Conservation (phyloP, 768 basidiomycete genomes). For the Lactifluus echinatus region DNA sequence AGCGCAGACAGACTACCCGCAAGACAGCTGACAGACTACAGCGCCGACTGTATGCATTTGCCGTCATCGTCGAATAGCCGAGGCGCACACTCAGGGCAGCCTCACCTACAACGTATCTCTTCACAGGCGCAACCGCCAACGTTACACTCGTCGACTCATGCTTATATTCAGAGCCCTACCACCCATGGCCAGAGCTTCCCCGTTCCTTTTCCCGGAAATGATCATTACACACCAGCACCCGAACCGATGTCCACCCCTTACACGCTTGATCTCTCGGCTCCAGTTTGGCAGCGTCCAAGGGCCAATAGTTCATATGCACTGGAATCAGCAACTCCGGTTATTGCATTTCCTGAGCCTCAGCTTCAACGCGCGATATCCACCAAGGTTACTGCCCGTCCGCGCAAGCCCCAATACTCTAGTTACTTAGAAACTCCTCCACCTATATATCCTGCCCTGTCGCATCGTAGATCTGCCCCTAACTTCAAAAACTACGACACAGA, state of each 20-base stretch:
- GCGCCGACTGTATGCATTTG: background rate
- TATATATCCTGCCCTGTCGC: background rate
- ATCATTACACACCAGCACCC: background rate
- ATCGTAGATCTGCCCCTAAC: conserved; percentile 2
- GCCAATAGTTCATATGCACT: conserved; percentile 17
- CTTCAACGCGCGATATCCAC: conserved; percentile 39
- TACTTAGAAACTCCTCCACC: background rate
- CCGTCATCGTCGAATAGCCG: background rate
- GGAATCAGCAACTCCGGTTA: conserved; percentile 25
- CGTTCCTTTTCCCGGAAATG: conserved; percentile 2
- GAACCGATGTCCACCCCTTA: background rate
- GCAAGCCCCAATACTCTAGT: background rate
- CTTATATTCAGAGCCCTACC: background rate
- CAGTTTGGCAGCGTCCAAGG: conserved; percentile 16
- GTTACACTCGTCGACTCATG: background rate
- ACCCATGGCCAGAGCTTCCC: background rate
- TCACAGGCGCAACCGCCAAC: background rate
- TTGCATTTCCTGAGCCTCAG: conserved; percentile 49
- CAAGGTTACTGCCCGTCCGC: conserved; percentile 22
- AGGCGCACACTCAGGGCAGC: conserved; percentile 4
- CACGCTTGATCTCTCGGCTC: background rate
- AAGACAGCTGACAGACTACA: too few species aligned
- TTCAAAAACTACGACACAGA: background rate
- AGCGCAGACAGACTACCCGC: too few species aligned
- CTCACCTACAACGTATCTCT: background rate